Percentiles rank a stretch among this genome's conserved stretches.
Conservation (phyloP, 176 grass and related monocot species). For the Eleusine coracana region DNA sequence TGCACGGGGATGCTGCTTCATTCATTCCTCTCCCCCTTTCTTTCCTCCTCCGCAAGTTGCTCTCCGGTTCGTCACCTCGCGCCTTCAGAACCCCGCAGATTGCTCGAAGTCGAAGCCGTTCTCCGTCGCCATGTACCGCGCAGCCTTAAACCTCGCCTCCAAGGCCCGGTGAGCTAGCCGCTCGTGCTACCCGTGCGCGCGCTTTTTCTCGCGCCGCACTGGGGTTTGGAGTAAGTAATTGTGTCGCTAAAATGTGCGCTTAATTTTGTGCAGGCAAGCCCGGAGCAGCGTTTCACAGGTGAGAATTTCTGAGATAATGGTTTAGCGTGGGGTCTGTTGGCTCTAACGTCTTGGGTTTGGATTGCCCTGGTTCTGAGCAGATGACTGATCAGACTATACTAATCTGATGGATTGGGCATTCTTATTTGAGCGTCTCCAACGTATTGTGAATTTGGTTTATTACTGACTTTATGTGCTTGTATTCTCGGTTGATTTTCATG, state of each 20-base stretch:
- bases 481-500: neutral
- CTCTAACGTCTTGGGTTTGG: neutral
- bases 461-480: neutral
- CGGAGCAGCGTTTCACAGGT: conserved; percentile 61
- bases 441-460: neutral
- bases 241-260: conserved; percentile 34
- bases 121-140: conserved; percentile 62
- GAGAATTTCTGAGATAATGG: neutral
- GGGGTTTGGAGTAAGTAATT: neutral
- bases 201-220: neutral
- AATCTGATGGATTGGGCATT: conserved; percentile 1
- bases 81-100: neutral
- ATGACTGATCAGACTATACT: neutral
- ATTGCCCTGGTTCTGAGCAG: neutral
- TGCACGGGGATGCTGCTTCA: conserved; percentile 10
- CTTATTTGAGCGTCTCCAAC: neutral
- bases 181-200: neutral
- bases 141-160: conserved; percentile 65
- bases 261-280: conserved; percentile 53
- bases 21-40: neutral
- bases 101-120: neutral
- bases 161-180: conserved; percentile 60
- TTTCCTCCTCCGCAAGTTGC: conserved; percentile 28
- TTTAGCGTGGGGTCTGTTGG: neutral
- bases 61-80: conserved; percentile 12